Evolutionary conservation across 192 early-diverging fungal genomes (phyloP).

Genomic region (Backusella tuberculispora): DNA sequence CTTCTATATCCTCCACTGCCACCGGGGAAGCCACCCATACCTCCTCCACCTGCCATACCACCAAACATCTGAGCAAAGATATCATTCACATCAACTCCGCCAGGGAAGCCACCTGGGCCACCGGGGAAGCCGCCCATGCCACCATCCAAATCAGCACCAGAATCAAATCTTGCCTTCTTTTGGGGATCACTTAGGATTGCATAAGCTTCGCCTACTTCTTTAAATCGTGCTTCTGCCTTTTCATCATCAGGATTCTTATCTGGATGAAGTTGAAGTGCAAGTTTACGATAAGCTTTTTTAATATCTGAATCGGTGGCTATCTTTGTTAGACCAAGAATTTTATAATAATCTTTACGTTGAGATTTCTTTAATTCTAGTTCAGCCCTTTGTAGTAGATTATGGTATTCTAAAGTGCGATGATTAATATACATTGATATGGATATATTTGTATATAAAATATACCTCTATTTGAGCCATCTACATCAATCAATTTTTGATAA

Average conservation of each 20-base stretch:
- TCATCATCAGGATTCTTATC: constrained; percentile 82
- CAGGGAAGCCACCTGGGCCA: constrained; percentile 40
- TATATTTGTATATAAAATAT: background rate
- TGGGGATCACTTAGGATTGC: constrained; percentile 75
- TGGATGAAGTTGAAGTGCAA: constrained; percentile 89
- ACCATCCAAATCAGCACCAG: constrained; percentile 81
- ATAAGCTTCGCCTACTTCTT: constrained; percentile 85
- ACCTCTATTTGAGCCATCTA: constrained; percentile 69
- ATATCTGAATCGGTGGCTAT: constrained; percentile 78
- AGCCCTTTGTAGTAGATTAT: constrained; percentile 54
- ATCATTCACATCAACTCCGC: constrained; percentile 61
- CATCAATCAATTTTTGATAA: constrained; percentile 59
- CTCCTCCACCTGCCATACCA: constrained; percentile 24
- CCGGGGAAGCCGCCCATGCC: constrained; percentile 43
- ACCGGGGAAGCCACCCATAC: constrained; percentile 13
- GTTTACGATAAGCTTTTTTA: constrained; percentile 82
- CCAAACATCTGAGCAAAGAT: constrained; percentile 60
- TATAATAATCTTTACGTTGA: constrained; percentile 95
- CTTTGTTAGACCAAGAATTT: constrained; percentile 81
- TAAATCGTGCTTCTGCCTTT: constrained; percentile 79
- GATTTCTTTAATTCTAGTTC: constrained; percentile 69
- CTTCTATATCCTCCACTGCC: constrained; percentile 32
- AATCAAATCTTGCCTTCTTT: constrained; percentile 82
- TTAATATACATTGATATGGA: background rate
- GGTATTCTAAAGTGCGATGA: constrained; percentile 21